Conservation (phyloP, 441 rosid species). For the Omphalea diandra region DNA sequence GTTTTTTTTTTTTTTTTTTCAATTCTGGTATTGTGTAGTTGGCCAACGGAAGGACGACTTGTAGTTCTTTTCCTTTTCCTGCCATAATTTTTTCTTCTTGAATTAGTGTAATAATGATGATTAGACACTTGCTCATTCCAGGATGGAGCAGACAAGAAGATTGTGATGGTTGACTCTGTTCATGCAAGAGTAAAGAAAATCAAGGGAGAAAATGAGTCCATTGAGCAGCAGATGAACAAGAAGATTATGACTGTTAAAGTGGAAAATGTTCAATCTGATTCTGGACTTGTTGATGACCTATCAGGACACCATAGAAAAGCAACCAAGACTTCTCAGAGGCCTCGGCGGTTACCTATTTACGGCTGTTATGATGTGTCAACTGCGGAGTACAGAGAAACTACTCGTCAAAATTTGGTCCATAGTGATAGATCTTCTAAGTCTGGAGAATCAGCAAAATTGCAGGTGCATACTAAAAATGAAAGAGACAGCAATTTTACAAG, state of each 20-base stretch:
- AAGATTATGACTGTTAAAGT: conserved; percentile 31
- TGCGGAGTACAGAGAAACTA: conserved; percentile 23
- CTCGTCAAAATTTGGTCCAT: conserved; percentile 19
- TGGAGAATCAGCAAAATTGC: conserved; percentile 16
- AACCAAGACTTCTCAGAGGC: conserved; percentile 30
- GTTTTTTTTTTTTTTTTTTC: too few relatives aligned
- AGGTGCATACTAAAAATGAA: conserved; percentile 19
- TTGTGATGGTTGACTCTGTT: conserved; percentile 19
- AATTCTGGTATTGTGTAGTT: neutral
- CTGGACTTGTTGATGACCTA: conserved; percentile 27
- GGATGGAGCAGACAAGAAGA: conserved; percentile 27
- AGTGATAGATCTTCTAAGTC: conserved; percentile 23
- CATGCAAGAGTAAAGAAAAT: conserved; percentile 25
- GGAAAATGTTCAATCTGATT: conserved; percentile 36
- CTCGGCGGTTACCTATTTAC: conserved; percentile 27
- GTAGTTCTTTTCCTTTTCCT: neutral
- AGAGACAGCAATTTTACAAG: conserved; percentile 26
- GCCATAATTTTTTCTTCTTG: neutral
- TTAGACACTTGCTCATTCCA: conserved; percentile 18
- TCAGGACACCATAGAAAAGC: conserved; percentile 35
- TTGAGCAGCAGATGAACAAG: conserved; percentile 37
- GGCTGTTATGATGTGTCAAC: conserved; percentile 39
- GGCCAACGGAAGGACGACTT: neutral
- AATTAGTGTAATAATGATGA: neutral
- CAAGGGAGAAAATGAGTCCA: conserved; percentile 29